phyloP scores from a whole-genome alignment of 2,329 filamentous ascomycete species.

The Colletotrichum gigasporum region DNA sequence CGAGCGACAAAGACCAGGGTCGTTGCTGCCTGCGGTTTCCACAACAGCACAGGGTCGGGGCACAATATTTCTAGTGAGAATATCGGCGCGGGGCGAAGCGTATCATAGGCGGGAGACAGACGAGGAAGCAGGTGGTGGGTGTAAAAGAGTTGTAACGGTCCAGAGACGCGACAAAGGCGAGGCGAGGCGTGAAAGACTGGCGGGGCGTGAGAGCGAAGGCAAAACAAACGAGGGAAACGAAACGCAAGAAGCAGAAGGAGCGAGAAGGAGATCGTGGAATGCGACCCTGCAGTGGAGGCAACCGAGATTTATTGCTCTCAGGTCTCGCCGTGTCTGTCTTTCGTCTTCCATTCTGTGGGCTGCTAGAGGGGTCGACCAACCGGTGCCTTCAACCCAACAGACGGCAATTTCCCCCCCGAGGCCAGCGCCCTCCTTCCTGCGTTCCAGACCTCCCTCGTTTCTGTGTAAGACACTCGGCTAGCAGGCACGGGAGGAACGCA shows the following conservation, averaged over 20 bases:
- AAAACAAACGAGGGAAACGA: background rate
- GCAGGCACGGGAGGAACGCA: background rate
- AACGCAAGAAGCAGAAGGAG: background rate
- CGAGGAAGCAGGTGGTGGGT: background rate
- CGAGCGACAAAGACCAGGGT: background rate
- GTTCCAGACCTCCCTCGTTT: slow-evolving; percentile 8
- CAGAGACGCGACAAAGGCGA: background rate
- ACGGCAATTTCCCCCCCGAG: slow-evolving; percentile 25
- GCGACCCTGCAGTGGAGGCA: slow-evolving; percentile 3
- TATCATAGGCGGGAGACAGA: background rate
- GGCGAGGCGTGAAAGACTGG: background rate
- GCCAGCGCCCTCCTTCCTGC: background rate
- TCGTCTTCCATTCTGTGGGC: too few species aligned
- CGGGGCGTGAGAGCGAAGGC: background rate
- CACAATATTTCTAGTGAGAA: too few species aligned
- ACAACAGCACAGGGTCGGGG: background rate
- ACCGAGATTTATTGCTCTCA: slow-evolving; percentile 20
- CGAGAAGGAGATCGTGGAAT: slow-evolving; percentile 6
- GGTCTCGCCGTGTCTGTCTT: background rate
- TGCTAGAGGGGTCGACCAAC: too few species aligned
- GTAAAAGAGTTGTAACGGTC: background rate
- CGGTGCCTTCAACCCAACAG: too few species aligned
- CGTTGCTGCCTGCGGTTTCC: background rate
- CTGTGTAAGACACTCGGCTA: slow-evolving; percentile 12
- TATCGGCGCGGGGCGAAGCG: too few species aligned